phyloP scores from a whole-genome alignment of 768 basidiomycete genomes.

The Mycena epipterygia region DNA sequence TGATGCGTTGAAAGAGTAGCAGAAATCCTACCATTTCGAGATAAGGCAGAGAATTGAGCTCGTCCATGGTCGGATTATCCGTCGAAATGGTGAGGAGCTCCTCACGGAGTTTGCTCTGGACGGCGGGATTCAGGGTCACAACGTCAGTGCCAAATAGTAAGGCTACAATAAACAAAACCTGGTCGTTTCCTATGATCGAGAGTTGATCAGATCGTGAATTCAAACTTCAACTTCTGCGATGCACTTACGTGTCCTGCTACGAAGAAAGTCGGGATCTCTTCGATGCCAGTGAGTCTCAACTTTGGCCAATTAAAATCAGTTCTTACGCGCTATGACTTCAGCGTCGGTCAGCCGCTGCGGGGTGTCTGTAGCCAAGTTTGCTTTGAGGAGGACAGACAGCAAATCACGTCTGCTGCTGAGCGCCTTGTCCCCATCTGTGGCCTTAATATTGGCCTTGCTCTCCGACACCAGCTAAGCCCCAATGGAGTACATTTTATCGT shows the following conservation, averaged over 20 bases:
- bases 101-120: conserved; percentile 57
- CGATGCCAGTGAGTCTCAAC: background rate
- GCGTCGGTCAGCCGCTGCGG: conserved; percentile 61
- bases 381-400: conserved; percentile 60
- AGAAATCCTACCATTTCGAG: conserved; percentile 47
- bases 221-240: background rate
- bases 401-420: conserved; percentile 56
- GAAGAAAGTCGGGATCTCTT: conserved; percentile 57
- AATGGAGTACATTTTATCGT: conserved; percentile 52
- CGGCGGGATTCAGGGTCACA: conserved; percentile 50
- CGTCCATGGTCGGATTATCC: conserved; percentile 57
- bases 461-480: conserved; percentile 53
- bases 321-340: conserved; percentile 54
- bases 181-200: background rate
- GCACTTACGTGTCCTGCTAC: conserved; percentile 48
- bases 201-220: background rate
- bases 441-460: conserved; percentile 51
- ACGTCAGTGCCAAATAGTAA: conserved; percentile 57
- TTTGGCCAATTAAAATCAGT: background rate
- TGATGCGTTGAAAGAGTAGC: too few relatives aligned
- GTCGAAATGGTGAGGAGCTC: conserved; percentile 54
- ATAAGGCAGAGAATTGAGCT: conserved; percentile 52
- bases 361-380: conserved; percentile 64
- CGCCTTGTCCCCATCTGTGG: conserved; percentile 33
- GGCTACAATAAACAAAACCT: background rate